Evolutionary conservation across 352 stramenopile species (phyloP), one percentile per base, ranked within the genome.

Genomic region (Phytophthora tentaculata): DNA sequence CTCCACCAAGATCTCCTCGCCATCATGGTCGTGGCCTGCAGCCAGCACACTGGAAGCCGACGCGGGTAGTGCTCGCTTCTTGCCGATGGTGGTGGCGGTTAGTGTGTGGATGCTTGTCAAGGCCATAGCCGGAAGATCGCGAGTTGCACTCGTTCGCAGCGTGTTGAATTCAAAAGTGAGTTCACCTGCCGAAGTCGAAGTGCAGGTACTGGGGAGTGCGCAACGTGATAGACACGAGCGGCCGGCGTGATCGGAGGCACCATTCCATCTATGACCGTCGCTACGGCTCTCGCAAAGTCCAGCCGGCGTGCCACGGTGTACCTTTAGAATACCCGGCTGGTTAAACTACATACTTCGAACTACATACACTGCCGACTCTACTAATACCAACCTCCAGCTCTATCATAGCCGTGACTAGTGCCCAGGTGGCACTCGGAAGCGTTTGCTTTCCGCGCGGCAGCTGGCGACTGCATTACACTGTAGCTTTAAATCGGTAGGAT

Each of bases 1-100:
- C 45, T 82, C 68, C 26, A 82, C 53, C 13, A 81, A 61, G 44
- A 71, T 66, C 28, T 73, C 74, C 60, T 77, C 55, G 29, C 71
- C 71, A 47, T 77, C 64, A 44, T 70, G 61, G 32, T 80, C 74
- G 41, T 67, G 47, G 19, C 54, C 69, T 13, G 64, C 51, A 16
- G 52, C 45, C 23, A 66, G 3, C 4, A 71, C 17, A n/a, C 44
- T 53, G 14, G 6, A 41, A 13, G 13, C 29, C 3, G 43, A 24
- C 26, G 32, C 19, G 16, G 32, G 22, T 47, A 65, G 26, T 54
- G 53, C 32, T 13, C 60, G 60, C 49, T 73, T 73, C 39, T 66
- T 69, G 66, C 45, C 29, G 26, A 53, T 67, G 26, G 24, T 60
- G 22, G 10, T 51, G 5, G 53, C 39, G 13, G 35, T 35, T 3